Base-by-base conservation (phyloP, 371 early-diverging fungal species). In the Mucor piriformis region DNA sequence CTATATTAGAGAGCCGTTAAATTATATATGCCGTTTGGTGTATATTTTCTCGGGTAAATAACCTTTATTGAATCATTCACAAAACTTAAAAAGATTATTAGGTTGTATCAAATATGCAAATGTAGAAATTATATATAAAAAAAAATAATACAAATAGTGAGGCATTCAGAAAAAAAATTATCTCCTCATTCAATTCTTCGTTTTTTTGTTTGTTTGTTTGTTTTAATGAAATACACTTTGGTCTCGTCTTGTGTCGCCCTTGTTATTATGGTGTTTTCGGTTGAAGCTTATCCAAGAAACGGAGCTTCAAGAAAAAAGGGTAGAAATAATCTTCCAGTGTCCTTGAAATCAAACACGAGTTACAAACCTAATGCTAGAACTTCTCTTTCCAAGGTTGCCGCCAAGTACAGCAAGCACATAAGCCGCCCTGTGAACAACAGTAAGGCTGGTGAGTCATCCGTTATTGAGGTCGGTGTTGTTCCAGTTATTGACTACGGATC, bases 401-500 rank as follows among this genome's bases (percentile, higher is more conserved):
- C 46, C 25, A 71, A 67, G 40, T 71, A 58, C 42, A 27, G 10
- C 27, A 68, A 57, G 40, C 25, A 58, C 29, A 20, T 23, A 5
- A 35, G 16, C 6, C 3, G 56, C 37, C 44, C 20, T 29, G 29
- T 29, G n/a, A 20, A 20, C 7, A 11, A 25, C 21, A 16, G n/a
- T n/a, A 13, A 34, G 16, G 42, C 13, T 10, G 29, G 20, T 18
- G 25, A 3, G 8, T 37, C 37, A 4, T 16, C 48, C 29, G 29
- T 4, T 15, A 34, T 37, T 20, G 16, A 48, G 13, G 29, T 16
- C 7, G 62, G 62, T 21, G 16, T 20, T 29, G 59, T 71, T 11
- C 61, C 71, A 4, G 47, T 70, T 0, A 50, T 48, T 27, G 64
- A 71, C 34, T 52, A 67, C 37, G 51, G 34, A 3, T 50, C 24